phyloP scores from a whole-genome alignment of 1,284 basidiomycete genomes.

The Malassezia obtusa region DNA sequence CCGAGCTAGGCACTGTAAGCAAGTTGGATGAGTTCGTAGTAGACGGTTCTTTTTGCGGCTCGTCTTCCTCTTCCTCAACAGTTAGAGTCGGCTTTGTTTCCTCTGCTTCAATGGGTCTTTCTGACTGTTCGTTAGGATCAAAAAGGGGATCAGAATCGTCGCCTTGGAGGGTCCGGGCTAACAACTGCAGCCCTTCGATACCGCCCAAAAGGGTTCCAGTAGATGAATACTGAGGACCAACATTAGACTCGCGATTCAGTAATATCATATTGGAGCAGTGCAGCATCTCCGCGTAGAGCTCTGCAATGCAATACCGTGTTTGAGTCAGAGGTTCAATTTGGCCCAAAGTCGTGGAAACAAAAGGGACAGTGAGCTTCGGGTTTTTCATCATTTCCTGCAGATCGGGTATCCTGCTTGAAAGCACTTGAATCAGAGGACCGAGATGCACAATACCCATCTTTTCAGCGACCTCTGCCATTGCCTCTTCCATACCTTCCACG shows the following conservation, averaged over 20 bases:
- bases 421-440: slow-evolving; percentile 67
- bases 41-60: background rate
- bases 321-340: slow-evolving; percentile 71
- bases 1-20: background rate
- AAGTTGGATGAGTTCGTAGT: background rate
- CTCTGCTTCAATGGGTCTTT: too few relatives aligned
- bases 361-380: slow-evolving; percentile 65
- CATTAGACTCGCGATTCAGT: slow-evolving; percentile 60
- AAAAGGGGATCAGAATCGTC: slow-evolving; percentile 16
- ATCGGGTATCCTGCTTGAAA: slow-evolving; percentile 62
- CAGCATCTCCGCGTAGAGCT: slow-evolving; percentile 89
- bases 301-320: slow-evolving; percentile 92
- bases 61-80: background rate
- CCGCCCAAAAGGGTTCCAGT: slow-evolving; percentile 42
- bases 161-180: slow-evolving; percentile 38
- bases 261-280: slow-evolving; percentile 98
- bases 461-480: slow-evolving; percentile 75
- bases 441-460: slow-evolving; percentile 90
- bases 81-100: too few relatives aligned
- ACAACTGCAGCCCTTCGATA: slow-evolving; percentile 44
- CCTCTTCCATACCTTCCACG: slow-evolving; percentile 58
- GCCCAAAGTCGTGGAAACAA: slow-evolving; percentile 21
- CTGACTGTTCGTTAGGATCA: background rate
- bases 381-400: slow-evolving; percentile 64
- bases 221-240: slow-evolving; percentile 40